A percentile compares a stretch with the other conserved stretches of the same genome.
phyloP scores from a whole-genome alignment of 2,329 filamentous ascomycete species.

The Phymatotrichopsis omnivora region DNA sequence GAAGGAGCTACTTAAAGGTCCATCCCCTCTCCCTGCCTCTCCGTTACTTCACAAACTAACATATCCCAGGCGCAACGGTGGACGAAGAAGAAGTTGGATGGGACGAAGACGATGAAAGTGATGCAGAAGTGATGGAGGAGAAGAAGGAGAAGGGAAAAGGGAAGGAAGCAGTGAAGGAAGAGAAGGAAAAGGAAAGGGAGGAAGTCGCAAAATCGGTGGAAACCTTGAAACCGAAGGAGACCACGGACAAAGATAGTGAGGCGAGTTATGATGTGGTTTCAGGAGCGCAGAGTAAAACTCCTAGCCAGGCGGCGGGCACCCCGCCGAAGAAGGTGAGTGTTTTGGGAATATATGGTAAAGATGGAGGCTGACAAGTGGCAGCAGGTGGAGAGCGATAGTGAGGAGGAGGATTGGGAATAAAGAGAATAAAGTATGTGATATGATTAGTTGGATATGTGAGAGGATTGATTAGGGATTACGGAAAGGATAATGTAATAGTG shows the following conservation, averaged over 20 bases:
- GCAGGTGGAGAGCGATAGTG: slow-evolving; percentile 4
- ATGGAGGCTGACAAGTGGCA: too few relatives aligned
- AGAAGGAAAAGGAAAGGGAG: slow-evolving; percentile 34
- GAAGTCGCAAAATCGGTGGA: slow-evolving; percentile 32
- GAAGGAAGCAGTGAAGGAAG: slow-evolving; percentile 33
- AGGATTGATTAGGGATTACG: too few relatives aligned
- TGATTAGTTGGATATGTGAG: slow-evolving; percentile 1
- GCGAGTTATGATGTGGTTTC: slow-evolving; percentile 93
- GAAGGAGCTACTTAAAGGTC: slow-evolving; percentile 84
- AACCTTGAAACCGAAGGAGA: slow-evolving; percentile 51
- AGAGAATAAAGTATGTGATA: not conserved
- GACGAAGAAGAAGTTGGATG: slow-evolving; percentile 61
- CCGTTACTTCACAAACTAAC: too few relatives aligned
- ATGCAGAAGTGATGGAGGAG: slow-evolving; percentile 31
- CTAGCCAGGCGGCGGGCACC: slow-evolving; percentile 51
- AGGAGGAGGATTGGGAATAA: slow-evolving; percentile 22
- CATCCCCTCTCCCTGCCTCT: not conserved
- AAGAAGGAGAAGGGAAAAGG: slow-evolving; percentile 14
- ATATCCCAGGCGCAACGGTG: slow-evolving; percentile 38
- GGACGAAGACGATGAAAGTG: slow-evolving; percentile 54
- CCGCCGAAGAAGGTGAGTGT: slow-evolving; percentile 31
- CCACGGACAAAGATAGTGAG: slow-evolving; percentile 87
- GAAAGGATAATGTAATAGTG: too few relatives aligned
- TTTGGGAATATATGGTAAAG: too few relatives aligned
- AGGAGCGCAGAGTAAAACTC: slow-evolving; percentile 66